phyloP scores from a whole-genome alignment of 768 basidiomycete genomes.

The Glaciozyma martinii region DNA sequence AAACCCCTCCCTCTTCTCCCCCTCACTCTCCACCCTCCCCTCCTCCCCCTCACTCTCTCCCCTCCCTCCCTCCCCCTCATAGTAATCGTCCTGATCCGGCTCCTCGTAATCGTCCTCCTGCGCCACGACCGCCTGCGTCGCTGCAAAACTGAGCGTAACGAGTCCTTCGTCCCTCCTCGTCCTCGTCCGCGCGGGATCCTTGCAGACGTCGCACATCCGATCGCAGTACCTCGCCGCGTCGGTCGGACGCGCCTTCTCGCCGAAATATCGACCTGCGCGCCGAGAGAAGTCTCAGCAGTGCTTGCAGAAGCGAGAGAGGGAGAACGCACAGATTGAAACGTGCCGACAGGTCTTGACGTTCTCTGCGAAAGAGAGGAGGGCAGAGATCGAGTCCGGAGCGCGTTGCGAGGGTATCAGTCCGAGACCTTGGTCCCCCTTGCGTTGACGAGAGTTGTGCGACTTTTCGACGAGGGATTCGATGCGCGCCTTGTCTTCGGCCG shows the following conservation, averaged over 20 bases:
- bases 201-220: slow-evolving; percentile 77
- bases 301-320: not conserved
- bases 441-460: slow-evolving; percentile 46
- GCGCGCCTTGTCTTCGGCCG: slow-evolving; percentile 50
- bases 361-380: slow-evolving; percentile 52
- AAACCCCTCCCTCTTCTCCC: not conserved
- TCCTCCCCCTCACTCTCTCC: not conserved
- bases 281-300: not conserved
- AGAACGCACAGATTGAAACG: slow-evolving; percentile 52
- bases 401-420: slow-evolving; percentile 59
- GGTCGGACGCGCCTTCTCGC: slow-evolving; percentile 53
- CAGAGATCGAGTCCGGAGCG: slow-evolving; percentile 42
- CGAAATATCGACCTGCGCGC: slow-evolving; percentile 54
- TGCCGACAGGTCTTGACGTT: slow-evolving; percentile 56
- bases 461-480: slow-evolving; percentile 43
- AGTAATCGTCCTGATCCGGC: not conserved
- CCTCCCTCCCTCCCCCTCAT: not conserved
- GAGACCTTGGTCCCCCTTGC: slow-evolving; percentile 37
- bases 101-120: not conserved
- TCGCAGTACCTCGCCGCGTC: slow-evolving; percentile 54
- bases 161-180: slow-evolving; percentile 42
- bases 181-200: slow-evolving; percentile 60
- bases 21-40: not conserved
- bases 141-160: not conserved
- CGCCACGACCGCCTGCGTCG: slow-evolving; percentile 2